Evolutionary conservation across 2,329 filamentous ascomycete species (phyloP).

Genomic region (Aspergillus spinulosporus): DNA sequence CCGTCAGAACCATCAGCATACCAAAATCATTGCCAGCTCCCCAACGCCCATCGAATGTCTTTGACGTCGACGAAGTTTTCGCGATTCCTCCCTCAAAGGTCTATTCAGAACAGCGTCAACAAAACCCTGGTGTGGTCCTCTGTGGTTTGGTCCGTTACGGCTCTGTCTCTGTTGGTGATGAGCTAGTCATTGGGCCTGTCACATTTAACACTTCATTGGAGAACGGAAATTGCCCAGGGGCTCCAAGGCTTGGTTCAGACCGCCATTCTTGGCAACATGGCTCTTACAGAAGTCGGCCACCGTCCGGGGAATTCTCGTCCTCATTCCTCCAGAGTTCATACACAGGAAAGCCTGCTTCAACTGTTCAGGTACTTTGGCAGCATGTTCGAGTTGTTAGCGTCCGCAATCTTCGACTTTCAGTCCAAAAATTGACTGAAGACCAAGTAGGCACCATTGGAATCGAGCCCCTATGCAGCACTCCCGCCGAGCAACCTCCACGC

Average conservation of each 20-base stretch:
- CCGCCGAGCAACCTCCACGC: conserved; percentile 26
- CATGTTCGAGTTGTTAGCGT: conserved; percentile 79
- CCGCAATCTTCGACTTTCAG: conserved; percentile 81
- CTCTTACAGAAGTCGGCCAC: conserved; percentile 33
- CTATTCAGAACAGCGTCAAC: conserved; percentile 44
- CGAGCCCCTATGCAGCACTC: conserved; percentile 40
- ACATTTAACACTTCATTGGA: conserved; percentile 49
- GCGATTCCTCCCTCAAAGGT: conserved; percentile 67
- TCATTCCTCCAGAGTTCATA: conserved; percentile 32
- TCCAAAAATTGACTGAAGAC: conserved; percentile 70
- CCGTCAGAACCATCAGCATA: conserved; percentile 25
- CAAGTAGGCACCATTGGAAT: conserved; percentile 91
- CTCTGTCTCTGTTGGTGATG: conserved; percentile 72
- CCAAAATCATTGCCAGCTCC: conserved; percentile 16
- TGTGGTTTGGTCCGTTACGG: conserved; percentile 84
- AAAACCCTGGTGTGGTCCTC: conserved; percentile 68
- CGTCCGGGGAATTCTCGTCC: conserved; percentile 36
- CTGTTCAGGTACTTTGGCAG: conserved; percentile 71
- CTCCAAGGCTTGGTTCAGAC: conserved; percentile 20
- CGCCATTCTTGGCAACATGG: conserved; percentile 24
- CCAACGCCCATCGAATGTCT: conserved; percentile 65
- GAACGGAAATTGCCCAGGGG: conserved; percentile 42
- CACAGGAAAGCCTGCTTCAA: conserved; percentile 51
- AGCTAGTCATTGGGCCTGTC: conserved; percentile 77
- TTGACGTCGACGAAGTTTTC: conserved; percentile 91